A percentile compares a stretch with the other conserved stretches of the same genome.
phyloP scores from a whole-genome alignment of 345 rosid genomes.

The Dimocarpus longan region DNA sequence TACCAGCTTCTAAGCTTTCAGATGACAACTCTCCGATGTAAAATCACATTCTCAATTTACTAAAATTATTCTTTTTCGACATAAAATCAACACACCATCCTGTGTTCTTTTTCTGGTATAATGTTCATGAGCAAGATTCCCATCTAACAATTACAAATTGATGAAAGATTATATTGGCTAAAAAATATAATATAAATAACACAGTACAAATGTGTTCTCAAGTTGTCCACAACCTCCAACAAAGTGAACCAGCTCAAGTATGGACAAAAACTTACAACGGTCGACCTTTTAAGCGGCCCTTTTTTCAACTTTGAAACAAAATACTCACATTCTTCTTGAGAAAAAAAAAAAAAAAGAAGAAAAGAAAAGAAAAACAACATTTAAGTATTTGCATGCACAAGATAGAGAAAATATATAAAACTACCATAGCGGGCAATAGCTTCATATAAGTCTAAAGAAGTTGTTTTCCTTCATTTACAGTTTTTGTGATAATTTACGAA shows the following conservation, averaged over 20 bases:
- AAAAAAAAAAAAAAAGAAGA: neutral
- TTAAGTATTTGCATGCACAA: neutral
- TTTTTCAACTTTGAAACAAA: conserved; percentile 42
- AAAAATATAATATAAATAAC: neutral
- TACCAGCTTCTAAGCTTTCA: conserved; percentile 39
- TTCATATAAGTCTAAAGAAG: too few relatives aligned
- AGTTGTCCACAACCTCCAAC: neutral
- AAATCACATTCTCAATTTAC: neutral
- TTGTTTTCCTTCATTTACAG: too few relatives aligned
- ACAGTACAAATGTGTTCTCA: neutral
- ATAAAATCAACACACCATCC: too few relatives aligned
- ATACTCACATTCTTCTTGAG: conserved; percentile 61
- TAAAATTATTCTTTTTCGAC: too few relatives aligned
- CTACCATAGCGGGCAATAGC: too few relatives aligned
- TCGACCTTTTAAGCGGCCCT: conserved; percentile 35
- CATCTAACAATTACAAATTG: neutral
- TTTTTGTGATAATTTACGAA: too few relatives aligned
- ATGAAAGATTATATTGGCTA: neutral
- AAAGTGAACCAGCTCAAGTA: neutral
- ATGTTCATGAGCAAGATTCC: neutral
- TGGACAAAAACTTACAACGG: conserved; percentile 35
- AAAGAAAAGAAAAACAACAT: neutral
- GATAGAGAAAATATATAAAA: neutral
- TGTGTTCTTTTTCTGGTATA: too few relatives aligned
- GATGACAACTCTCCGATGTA: conserved; percentile 55